These are phyloP conservation scores for Kalmanozyma brasiliensis DNA, from an alignment of 1,284 basidiomycete genomes.

Conservation along the genomic window DNA sequence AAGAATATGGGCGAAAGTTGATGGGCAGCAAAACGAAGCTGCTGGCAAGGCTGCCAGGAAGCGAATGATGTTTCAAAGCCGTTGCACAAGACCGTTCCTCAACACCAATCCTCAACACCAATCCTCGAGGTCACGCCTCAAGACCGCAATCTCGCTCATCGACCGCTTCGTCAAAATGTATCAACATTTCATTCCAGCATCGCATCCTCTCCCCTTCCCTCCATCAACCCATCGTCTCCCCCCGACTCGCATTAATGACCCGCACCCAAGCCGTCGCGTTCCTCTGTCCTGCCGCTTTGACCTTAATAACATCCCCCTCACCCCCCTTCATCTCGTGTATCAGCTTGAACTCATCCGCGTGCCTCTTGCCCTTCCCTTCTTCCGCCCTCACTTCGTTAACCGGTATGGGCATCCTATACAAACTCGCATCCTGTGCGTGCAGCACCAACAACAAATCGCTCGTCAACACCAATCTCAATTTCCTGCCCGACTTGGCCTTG, in stretches of 20 bases:
- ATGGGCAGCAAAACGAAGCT: no score
- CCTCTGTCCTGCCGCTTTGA: constrained; percentile 16
- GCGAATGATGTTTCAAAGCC: no score
- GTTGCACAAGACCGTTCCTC: no score
- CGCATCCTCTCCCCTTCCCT: no score
- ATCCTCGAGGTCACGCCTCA: no score
- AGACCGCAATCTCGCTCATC: no score
- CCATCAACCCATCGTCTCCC: not conserved
- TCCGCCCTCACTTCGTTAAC: constrained; percentile 47
- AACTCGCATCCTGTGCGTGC: constrained; percentile 28
- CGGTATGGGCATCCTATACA: constrained; percentile 58
- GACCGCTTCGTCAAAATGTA: no score
- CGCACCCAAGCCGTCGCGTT: constrained; percentile 32
- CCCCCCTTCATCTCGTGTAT: constrained; percentile 13
- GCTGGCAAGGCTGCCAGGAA: no score
- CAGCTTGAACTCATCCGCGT: constrained; percentile 32
- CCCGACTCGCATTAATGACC: constrained; percentile 15
- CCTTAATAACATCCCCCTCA: constrained; percentile 26
- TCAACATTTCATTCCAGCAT: no score
- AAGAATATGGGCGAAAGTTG: no score
- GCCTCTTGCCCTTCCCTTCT: constrained; percentile 15
- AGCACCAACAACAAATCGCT: constrained; percentile 66
- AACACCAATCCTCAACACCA: no score
- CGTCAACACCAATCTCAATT: constrained; percentile 72
- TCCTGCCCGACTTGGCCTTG: constrained; percentile 86